Evolutionary conservation across 2,329 filamentous ascomycete species (phyloP).

Genomic region (Ambrosiella xylebori): DNA sequence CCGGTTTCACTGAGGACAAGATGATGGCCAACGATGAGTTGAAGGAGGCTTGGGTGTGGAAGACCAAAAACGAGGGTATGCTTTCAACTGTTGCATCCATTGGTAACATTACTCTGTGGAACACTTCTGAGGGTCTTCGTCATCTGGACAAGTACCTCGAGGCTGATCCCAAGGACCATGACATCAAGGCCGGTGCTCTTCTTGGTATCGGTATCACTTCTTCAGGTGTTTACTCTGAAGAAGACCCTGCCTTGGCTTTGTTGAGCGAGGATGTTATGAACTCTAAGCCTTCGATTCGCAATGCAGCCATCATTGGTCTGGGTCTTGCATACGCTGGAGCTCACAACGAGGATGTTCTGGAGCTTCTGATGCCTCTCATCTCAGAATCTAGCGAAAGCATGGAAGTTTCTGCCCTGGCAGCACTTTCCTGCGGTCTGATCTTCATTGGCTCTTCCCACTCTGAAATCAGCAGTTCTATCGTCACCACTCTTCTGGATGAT

Average conservation of each 20-base stretch:
- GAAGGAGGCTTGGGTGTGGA: slow-evolving; percentile 94
- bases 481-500: slow-evolving; percentile 84
- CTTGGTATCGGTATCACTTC: slow-evolving; percentile 93
- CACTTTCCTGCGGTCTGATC: slow-evolving; percentile 72
- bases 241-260: slow-evolving; percentile 77
- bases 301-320: slow-evolving; percentile 87
- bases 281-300: slow-evolving; percentile 59
- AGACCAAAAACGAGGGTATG: slow-evolving; percentile 97
- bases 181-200: slow-evolving; percentile 77
- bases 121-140: slow-evolving; percentile 79
- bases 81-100: slow-evolving; percentile 87
- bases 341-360: slow-evolving; percentile 76
- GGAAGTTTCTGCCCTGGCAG: slow-evolving; percentile 93
- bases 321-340: slow-evolving; percentile 89
- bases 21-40: slow-evolving; percentile 87
- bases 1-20: slow-evolving; percentile 89
- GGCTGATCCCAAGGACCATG: slow-evolving; percentile 51
- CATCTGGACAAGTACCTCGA: slow-evolving; percentile 82
- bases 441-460: slow-evolving; percentile 86
- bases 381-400: slow-evolving; percentile 71
- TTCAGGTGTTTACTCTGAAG: slow-evolving; percentile 75
- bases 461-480: slow-evolving; percentile 80
- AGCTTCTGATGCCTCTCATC: slow-evolving; percentile 72
- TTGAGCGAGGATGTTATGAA: slow-evolving; percentile 61
- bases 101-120: slow-evolving; percentile 83